A percentile compares a stretch with the other conserved stretches of the same genome.
Conservation (phyloP, 2,329 filamentous ascomycete genomes). For the Thielaviopsis ethacetica region DNA sequence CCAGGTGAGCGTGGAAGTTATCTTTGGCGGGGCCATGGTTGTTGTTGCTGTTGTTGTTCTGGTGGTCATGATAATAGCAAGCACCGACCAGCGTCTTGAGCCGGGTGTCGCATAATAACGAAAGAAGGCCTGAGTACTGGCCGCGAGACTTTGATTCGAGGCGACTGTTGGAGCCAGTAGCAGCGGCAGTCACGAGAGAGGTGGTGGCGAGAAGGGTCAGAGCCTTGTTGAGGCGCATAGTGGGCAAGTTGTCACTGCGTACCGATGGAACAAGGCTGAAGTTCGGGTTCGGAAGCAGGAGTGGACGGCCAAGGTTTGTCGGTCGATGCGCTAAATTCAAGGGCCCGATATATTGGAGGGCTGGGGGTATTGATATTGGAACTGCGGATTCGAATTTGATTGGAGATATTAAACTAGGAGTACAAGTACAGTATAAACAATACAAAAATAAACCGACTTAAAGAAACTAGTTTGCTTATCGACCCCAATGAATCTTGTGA, state of each 20-base stretch:
- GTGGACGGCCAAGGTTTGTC: no score
- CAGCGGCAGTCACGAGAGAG: not conserved
- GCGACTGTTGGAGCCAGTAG: not conserved
- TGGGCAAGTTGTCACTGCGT: not conserved
- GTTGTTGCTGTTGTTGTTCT: not conserved
- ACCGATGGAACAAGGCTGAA: not conserved
- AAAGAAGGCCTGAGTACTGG: not conserved
- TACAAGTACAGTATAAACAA: no score
- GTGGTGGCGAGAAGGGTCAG: not conserved
- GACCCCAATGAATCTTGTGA: no score
- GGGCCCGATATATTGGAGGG: no score
- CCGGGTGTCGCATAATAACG: not conserved
- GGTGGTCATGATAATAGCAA: no score
- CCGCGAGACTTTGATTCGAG: not conserved
- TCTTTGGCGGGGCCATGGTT: not conserved
- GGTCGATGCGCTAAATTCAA: no score
- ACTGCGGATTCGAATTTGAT: no score
- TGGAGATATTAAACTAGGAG: no score
- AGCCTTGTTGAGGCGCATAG: not conserved
- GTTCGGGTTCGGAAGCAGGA: not conserved
- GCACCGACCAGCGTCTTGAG: not conserved
- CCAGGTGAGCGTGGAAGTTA: not conserved
- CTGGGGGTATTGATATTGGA: no score
- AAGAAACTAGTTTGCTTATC: no score
- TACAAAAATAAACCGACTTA: no score